Evolutionary conservation across 1,284 basidiomycete species (phyloP), one percentile per base, ranked within the genome.

Genomic region (Leccinum pachyderme): DNA sequence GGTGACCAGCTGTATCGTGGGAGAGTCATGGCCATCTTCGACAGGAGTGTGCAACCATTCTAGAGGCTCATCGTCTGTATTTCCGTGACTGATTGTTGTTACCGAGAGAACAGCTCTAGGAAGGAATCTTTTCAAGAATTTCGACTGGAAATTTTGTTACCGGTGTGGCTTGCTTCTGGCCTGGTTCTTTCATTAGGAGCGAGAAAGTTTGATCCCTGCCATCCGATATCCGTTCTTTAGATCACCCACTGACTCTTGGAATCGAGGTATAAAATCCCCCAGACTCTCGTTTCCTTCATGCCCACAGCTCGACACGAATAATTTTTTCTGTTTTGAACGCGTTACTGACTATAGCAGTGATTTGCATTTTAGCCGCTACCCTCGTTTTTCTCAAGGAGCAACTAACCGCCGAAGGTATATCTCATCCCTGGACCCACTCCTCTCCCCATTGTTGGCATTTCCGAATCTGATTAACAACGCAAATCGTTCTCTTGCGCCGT

Each of bases 401-500:
- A 47, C 48, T 51, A 35, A 18, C 18, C 18, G 5, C 24, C 12
- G 44, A 22, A 7, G 55, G 57, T 1, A 33, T 58, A 22, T 22
- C 53, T 66, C 15, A 63, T 56, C 49, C 67, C 67, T n/a, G 64
- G 66, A 11, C 65, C 64, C 15, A 2, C 25, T 12, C 55, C 58
- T 27, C 53, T 66, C 25, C 67, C 67, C 1, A 6, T 69, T 7
- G 27, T 66, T 11, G 64, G 65, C 0, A 69, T 18, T 18, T 18
- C 18, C 18, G 18, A 18, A 18, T 18, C 18, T 18, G 18, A 18
- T 18, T 18, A 18, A 18, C 18, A 18, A 18, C 18, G 18, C 18
- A 18, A 18, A 18, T 18, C 18, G 18, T 1, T 18, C 18, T 18
- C 18, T 18, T 18, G 18, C 18, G 18, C 18, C 18, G 18, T 18